Percentiles rank a stretch among this genome's conserved stretches.
These are phyloP conservation scores for Endotrypanum monterogeii DNA, from an alignment of 208 protist genomes.

Conservation along the genomic window DNA sequence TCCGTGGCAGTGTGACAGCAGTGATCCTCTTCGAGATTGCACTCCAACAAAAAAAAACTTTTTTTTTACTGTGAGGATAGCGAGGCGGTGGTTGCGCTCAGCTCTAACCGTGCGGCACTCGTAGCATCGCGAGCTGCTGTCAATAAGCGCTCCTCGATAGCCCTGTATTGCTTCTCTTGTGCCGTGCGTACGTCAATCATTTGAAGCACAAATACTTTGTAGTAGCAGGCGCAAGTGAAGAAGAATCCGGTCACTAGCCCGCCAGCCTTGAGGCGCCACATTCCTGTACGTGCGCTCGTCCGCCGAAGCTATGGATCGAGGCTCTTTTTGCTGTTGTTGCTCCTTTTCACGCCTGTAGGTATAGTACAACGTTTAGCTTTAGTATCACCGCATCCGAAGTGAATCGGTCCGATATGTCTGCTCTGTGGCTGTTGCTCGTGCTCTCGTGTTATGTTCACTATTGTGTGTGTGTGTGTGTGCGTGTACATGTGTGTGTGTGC, in stretches of 20 bases:
- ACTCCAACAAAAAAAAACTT: neutral
- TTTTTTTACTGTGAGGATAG: slow-evolving; percentile 3
- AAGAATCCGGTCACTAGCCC: slow-evolving; percentile 52
- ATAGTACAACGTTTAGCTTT: no score
- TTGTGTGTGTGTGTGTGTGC: neutral
- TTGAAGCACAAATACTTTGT: slow-evolving; percentile 49
- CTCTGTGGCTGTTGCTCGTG: no score
- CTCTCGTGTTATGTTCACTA: neutral
- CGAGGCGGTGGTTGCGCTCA: neutral
- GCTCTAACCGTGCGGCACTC: slow-evolving; percentile 10
- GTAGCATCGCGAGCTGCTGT: slow-evolving; percentile 24
- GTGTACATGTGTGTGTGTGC: no score
- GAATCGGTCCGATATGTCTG: no score
- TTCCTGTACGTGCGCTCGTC: no score
- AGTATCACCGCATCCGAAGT: no score
- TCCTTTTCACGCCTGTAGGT: neutral
- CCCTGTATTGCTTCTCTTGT: slow-evolving; percentile 32
- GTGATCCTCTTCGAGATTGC: neutral
- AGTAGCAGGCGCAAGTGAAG: slow-evolving; percentile 46
- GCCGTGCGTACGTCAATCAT: slow-evolving; percentile 47
- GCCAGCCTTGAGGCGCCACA: slow-evolving; percentile 54
- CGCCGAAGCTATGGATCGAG: no score
- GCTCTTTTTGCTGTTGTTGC: neutral
- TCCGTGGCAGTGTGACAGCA: neutral
- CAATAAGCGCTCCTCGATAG: slow-evolving; percentile 38